phyloP scores from a whole-genome alignment of 768 basidiomycete genomes.

The Solioccasus polychromus region DNA sequence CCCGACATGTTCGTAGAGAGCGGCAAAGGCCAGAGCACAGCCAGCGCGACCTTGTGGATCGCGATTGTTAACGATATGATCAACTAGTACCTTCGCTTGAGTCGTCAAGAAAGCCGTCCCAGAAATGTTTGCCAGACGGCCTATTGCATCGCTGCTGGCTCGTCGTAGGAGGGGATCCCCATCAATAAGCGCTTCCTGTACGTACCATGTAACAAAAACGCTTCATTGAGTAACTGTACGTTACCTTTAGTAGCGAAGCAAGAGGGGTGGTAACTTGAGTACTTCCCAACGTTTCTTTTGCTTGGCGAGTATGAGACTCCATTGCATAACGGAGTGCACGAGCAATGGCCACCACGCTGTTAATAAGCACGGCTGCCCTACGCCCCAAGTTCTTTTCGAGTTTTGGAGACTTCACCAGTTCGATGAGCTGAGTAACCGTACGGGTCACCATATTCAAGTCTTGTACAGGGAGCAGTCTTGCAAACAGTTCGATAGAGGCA shows the following conservation, averaged over 20 bases:
- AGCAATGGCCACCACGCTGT: slow-evolving; percentile 72
- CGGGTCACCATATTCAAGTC: slow-evolving; percentile 57
- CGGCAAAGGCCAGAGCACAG: slow-evolving; percentile 88
- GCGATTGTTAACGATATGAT: slow-evolving; percentile 92
- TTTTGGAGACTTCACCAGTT: slow-evolving; percentile 68
- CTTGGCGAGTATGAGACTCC: slow-evolving; percentile 50
- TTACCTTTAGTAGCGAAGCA: slow-evolving; percentile 75
- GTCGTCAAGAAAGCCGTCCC: slow-evolving; percentile 80
- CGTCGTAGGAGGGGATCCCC: slow-evolving; percentile 73
- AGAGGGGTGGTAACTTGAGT: slow-evolving; percentile 58
- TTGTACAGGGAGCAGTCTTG: slow-evolving; percentile 75
- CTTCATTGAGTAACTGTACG: slow-evolving; percentile 14
- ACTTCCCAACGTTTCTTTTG: slow-evolving; percentile 65
- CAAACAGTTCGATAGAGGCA: slow-evolving; percentile 84
- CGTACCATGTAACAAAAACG: slow-evolving; percentile 6
- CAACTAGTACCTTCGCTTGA: slow-evolving; percentile 87
- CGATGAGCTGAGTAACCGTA: slow-evolving; percentile 56
- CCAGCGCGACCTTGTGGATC: slow-evolving; percentile 92
- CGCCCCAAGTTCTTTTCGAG: slow-evolving; percentile 86
- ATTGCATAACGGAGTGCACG: slow-evolving; percentile 62
- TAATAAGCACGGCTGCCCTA: slow-evolving; percentile 79
- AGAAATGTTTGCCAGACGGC: slow-evolving; percentile 78
- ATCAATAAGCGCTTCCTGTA: slow-evolving; percentile 76
- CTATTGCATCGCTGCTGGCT: slow-evolving; percentile 84
- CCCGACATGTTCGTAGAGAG: slow-evolving; percentile 89